Evolutionary conservation across 768 basidiomycete genomes (phyloP).

Genomic region (Lactifluus hygrophoroides): DNA sequence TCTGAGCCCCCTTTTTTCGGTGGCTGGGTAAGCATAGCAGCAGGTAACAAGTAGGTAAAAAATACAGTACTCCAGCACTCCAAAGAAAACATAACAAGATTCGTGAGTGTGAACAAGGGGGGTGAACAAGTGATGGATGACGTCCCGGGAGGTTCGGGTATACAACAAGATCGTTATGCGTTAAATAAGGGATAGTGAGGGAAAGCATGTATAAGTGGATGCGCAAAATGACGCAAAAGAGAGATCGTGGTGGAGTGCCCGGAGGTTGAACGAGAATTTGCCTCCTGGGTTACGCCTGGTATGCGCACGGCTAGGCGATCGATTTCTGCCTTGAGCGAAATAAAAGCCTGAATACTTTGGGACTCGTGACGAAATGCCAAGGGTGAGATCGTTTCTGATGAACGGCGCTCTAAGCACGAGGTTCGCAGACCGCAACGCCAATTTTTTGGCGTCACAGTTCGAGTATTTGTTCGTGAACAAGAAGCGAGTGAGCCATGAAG

Average conservation of each 20-base stretch:
- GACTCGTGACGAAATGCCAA: slow-evolving; percentile 7
- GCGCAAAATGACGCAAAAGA: slow-evolving; percentile 3
- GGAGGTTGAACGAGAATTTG: neutral
- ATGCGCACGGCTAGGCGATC: slow-evolving; percentile 6
- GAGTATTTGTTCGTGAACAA: slow-evolving; percentile 9
- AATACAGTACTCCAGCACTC: slow-evolving; percentile 4
- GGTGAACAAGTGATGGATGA: slow-evolving; percentile 6
- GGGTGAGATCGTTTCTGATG: slow-evolving; percentile 2
- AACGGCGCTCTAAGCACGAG: slow-evolving; percentile 3
- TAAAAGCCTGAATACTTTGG: slow-evolving; percentile 6
- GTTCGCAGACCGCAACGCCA: slow-evolving; percentile 4
- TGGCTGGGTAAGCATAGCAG: slow-evolving; percentile 13
- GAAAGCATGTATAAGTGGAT: slow-evolving; percentile 4
- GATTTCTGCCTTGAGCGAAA: slow-evolving; percentile 3
- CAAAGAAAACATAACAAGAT: slow-evolving; percentile 3
- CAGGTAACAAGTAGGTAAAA: slow-evolving; percentile 11
- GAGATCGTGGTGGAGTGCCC: neutral
- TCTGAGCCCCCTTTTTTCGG: slow-evolving; percentile 6
- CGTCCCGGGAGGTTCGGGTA: slow-evolving; percentile 3
- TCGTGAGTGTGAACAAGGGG: neutral
- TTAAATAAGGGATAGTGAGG: slow-evolving; percentile 12
- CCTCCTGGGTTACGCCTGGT: slow-evolving; percentile 15
- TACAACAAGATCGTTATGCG: slow-evolving; percentile 8
- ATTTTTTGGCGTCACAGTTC: slow-evolving; percentile 1
- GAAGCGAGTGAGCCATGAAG: slow-evolving; percentile 1